Percentiles rank a stretch among this genome's conserved stretches.
Conservation (phyloP, 2,329 filamentous ascomycete species). For the Arthrobotrys iridis region DNA sequence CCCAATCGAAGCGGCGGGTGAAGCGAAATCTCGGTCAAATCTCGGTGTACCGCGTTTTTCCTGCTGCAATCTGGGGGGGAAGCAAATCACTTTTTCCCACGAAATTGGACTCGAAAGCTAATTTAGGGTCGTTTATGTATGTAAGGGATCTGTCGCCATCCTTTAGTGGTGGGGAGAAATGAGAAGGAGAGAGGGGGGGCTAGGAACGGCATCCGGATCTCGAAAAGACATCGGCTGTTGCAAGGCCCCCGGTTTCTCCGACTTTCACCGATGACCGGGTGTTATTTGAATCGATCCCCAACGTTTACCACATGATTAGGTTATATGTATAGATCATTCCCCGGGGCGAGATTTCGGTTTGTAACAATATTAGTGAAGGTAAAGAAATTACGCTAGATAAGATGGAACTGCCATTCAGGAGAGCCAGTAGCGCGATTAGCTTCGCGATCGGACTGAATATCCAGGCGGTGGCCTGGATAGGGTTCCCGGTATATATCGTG, state of each 20-base stretch:
- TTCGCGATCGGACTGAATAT: conserved; percentile 44
- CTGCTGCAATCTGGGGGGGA: neutral
- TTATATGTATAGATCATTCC: neutral
- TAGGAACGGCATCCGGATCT: conserved; percentile 38
- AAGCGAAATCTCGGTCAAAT: conserved; percentile 53
- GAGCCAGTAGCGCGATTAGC: conserved; percentile 15
- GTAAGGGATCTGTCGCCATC: conserved; percentile 17
- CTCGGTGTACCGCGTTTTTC: conserved; percentile 33
- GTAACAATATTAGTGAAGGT: conserved; percentile 38
- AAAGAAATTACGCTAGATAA: conserved; percentile 50
- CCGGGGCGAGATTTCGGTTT: conserved; percentile 32
- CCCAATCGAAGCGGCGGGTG: conserved; percentile 16
- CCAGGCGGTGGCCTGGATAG: conserved; percentile 28
- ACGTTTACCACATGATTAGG: conserved; percentile 16
- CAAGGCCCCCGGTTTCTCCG: conserved; percentile 32
- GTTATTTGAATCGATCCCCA: conserved; percentile 20
- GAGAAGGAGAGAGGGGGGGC: neutral
- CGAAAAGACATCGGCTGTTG: conserved; percentile 21
- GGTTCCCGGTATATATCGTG: conserved; percentile 32
- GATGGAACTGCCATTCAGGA: conserved; percentile 32
- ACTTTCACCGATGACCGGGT: conserved; percentile 46
- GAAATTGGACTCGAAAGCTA: conserved; percentile 6
- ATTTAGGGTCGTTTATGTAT: neutral
- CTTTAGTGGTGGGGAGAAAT: neutral
- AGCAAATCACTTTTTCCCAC: conserved; percentile 3